Base-by-base conservation (phyloP, 2,329 filamentous ascomycete species). In the Cucurbitaria berberidis region DNA sequence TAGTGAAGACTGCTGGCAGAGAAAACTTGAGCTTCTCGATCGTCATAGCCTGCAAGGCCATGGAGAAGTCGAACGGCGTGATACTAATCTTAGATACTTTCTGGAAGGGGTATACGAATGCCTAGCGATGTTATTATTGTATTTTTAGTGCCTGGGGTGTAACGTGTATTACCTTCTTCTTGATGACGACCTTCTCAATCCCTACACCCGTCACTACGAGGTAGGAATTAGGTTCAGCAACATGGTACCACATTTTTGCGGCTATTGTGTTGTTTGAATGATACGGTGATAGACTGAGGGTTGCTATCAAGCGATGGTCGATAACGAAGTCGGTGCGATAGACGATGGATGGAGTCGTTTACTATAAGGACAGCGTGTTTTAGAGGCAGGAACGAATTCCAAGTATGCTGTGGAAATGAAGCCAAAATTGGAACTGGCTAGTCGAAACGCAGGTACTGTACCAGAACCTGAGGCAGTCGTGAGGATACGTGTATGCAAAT, bases 41-140 rank as follows among this genome's bases (percentile, higher is more conserved):
- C 16, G 91, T 96, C 91, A 96, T 96, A 51, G 91, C 91, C 70
- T 93, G 89, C 1, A 96, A 79, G 51, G 87, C 86, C 82, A 96
- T 90, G 53, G 84, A 85, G 75, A 95, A 93, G 76, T 96, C 91
- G 69, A 90, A 90, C 0, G 89, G 89, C 60, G 87, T 87, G 66
- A 90, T 86, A 57, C 81, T 84, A 55, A 79, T 76, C 47, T 75
- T 77, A 15, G 69, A 73, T 22, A 74, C 67, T 54, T 76, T 75
- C 44, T 76, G 74, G 36, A 76, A 72, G 5, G 74, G 73, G 22
- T 69, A 72, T 13, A 76, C 65, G 29, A 75, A 70, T 9, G 73
- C 72, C 67, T 71, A 42, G 9, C 4, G 19, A 6, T 16, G 38
- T 61, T 7, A 57, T 38, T 42, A 29, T 81, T 78, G 16, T 22